These are phyloP conservation scores for Graphilbum sp. DNA, from an alignment of 2,329 filamentous ascomycete species.

Conservation along the genomic window DNA sequence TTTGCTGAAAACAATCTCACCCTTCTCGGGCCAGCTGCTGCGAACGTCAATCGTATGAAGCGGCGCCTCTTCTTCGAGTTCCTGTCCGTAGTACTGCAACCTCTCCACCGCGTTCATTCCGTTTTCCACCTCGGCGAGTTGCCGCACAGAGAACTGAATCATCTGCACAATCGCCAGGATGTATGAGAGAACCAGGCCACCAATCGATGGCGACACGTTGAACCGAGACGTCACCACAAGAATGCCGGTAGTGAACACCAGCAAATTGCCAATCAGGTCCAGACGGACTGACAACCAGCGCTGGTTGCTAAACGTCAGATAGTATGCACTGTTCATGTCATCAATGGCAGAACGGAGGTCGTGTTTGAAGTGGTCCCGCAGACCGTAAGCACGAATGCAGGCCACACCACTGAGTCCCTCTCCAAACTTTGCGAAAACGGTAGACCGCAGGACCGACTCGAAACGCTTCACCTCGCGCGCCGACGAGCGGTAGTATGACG, in stretches of 20 bases:
- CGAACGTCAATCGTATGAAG: constrained; percentile 59
- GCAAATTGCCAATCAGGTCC: constrained; percentile 64
- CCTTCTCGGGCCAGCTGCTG: constrained; percentile 68
- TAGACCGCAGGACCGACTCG: constrained; percentile 74
- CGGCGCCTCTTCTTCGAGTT: constrained; percentile 80
- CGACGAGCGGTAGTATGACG: constrained; percentile 78
- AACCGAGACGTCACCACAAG: constrained; percentile 86
- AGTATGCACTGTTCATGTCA: constrained; percentile 88
- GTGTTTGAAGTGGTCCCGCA: constrained; percentile 56
- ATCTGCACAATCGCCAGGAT: constrained; percentile 87
- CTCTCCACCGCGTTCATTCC: constrained; percentile 96
- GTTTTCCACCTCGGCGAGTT: constrained; percentile 91
- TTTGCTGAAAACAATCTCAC: constrained; percentile 61
- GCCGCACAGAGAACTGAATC: constrained; percentile 88
- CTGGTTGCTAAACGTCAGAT: constrained; percentile 88
- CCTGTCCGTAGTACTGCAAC: constrained; percentile 72
- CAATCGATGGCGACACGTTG: constrained; percentile 66
- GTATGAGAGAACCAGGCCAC: constrained; percentile 79
- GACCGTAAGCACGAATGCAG: constrained; percentile 77
- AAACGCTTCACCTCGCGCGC: constrained; percentile 90
- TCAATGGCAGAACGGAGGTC: constrained; percentile 63
- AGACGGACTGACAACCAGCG: constrained; percentile 79
- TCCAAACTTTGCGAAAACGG: constrained; percentile 78
- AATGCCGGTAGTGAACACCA: constrained; percentile 80
- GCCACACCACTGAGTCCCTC: constrained; percentile 75